Conservation (phyloP, 441 rosid genomes). For the Erysimum cheiri region DNA sequence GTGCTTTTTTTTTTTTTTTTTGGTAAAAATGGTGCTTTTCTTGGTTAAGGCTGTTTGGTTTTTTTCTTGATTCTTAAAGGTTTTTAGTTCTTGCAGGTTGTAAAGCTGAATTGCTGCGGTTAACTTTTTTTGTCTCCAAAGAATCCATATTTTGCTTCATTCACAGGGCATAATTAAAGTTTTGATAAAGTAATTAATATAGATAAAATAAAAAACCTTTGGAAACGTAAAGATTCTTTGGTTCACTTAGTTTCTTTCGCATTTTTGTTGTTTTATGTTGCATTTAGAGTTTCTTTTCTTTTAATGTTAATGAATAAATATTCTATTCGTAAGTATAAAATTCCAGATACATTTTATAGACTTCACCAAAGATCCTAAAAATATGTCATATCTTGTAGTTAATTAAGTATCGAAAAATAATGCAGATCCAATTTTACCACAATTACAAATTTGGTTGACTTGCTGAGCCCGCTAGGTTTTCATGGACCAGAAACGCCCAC, state of each 20-base stretch:
- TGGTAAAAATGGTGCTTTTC: no score
- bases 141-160: slow-evolving; percentile 42
- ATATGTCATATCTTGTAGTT: no score
- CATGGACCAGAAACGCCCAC: background rate
- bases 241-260: slow-evolving; percentile 26
- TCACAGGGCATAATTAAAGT: slow-evolving; percentile 30
- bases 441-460: background rate
- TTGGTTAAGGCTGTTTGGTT: slow-evolving; percentile 59
- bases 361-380: background rate
- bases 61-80: slow-evolving; percentile 58
- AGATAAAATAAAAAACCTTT: background rate
- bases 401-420: no score
- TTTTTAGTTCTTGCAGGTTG: slow-evolving; percentile 35
- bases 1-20: no score
- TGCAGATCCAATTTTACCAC: no score
- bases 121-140: slow-evolving; percentile 1
- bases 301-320: background rate
- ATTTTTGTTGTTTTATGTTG: slow-evolving; percentile 4
- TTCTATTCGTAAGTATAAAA: background rate
- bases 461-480: background rate
- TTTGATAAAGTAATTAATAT: background rate
- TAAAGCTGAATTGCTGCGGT: slow-evolving; percentile 25
- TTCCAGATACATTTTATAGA: background rate
- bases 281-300: background rate
- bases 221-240: slow-evolving; percentile 30